phyloP scores from a whole-genome alignment of 164 flowering plant species.

The Hamamelis virginiana region DNA sequence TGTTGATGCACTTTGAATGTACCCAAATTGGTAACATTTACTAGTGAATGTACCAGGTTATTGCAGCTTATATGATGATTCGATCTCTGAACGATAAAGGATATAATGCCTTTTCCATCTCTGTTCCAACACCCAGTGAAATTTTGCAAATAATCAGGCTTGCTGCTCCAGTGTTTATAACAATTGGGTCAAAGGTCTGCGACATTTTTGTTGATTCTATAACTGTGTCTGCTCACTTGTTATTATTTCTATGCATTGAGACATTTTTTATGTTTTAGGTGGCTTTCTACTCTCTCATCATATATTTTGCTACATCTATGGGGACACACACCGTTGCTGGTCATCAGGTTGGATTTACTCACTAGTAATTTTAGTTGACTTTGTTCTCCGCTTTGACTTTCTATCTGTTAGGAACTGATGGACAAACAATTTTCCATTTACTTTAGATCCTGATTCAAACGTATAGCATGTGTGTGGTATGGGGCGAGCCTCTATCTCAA shows the following conservation, averaged over 20 bases:
- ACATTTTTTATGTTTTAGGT: slow-evolving; percentile 41
- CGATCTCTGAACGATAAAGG: slow-evolving; percentile 70
- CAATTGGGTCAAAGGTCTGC: slow-evolving; percentile 84
- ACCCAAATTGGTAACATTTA: slow-evolving; percentile 13
- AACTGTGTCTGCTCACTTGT: not conserved
- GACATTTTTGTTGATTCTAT: not conserved
- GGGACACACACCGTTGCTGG: slow-evolving; percentile 70
- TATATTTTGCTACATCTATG: slow-evolving; percentile 85
- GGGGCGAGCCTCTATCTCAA: slow-evolving; percentile 97
- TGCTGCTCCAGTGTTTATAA: slow-evolving; percentile 93
- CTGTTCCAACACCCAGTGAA: slow-evolving; percentile 68
- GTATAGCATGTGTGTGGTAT: slow-evolving; percentile 70
- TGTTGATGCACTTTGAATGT: not conserved
- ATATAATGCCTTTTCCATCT: slow-evolving; percentile 61
- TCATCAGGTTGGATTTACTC: slow-evolving; percentile 61
- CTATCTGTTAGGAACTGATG: not conserved
- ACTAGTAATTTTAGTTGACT: not conserved
- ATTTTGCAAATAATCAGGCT: slow-evolving; percentile 60
- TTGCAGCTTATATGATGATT: slow-evolving; percentile 92
- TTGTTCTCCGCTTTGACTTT: not conserved
- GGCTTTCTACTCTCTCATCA: slow-evolving; percentile 71
- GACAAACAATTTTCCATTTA: not conserved
- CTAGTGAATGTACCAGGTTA: slow-evolving; percentile 46
- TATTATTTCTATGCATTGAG: slow-evolving; percentile 8
- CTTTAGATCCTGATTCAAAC: slow-evolving; percentile 83